Conservation (phyloP, 73 alveolate species). For the Vitrella brassicaformis region DNA sequence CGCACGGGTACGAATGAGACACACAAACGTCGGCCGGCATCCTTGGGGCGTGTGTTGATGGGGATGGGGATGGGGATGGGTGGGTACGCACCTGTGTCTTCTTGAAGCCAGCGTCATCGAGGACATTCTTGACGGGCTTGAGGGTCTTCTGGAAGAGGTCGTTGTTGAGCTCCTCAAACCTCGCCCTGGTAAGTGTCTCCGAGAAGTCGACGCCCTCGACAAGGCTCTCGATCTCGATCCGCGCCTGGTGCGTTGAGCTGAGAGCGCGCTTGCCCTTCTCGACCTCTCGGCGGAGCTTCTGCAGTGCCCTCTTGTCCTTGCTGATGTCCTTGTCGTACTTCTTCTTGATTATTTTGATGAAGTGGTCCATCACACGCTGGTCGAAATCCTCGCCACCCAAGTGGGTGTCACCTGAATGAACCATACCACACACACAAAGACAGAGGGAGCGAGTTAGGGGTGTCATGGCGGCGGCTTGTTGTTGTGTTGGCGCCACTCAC, state of each 20-base stretch:
- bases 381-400: conserved; percentile 96
- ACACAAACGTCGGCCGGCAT: too few relatives aligned
- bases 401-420: conserved; percentile 96
- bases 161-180: conserved; percentile 72
- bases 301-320: conserved; percentile 73
- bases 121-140: conserved; percentile 66
- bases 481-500: too few relatives aligned
- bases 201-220: conserved; percentile 72
- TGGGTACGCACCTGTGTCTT: conserved; percentile 50
- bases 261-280: conserved; percentile 96
- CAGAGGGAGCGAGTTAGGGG: too few relatives aligned
- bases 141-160: conserved; percentile 84
- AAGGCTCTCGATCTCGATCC: conserved; percentile 79
- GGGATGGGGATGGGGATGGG: neutral
- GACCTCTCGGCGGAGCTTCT: conserved; percentile 87
- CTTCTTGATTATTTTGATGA: conserved; percentile 80
- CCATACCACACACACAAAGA: too few relatives aligned
- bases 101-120: conserved; percentile 77
- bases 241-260: conserved; percentile 80
- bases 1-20: too few relatives aligned
- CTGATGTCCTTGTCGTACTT: conserved; percentile 74
- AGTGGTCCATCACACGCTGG: conserved; percentile 82
- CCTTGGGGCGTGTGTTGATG: too few relatives aligned
- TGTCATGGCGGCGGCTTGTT: too few relatives aligned
- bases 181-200: conserved; percentile 70